A percentile compares a stretch with the other conserved stretches of the same genome.
These are phyloP conservation scores for Pleurotus platypus DNA, from an alignment of 768 basidiomycete species.

Conservation along the genomic window DNA sequence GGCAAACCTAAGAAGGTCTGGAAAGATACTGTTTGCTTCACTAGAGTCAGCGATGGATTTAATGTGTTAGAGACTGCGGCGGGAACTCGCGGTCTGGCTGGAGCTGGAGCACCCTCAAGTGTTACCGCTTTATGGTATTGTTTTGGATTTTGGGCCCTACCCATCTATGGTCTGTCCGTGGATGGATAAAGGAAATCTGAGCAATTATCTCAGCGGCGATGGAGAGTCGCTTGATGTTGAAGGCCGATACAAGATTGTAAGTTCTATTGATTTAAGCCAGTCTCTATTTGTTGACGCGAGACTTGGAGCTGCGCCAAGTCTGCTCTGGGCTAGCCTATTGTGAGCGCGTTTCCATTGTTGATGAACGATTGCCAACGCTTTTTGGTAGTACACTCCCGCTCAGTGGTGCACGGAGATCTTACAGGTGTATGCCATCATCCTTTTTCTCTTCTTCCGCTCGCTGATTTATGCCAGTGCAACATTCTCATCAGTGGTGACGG, in stretches of 20 bases:
- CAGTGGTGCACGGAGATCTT: slow-evolving; percentile 29
- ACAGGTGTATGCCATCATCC: slow-evolving; percentile 20
- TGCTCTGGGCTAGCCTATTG: slow-evolving; percentile 8
- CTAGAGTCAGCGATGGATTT: neutral
- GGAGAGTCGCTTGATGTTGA: slow-evolving; percentile 11
- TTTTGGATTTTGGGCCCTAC: slow-evolving; percentile 23
- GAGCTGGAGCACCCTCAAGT: slow-evolving; percentile 20
- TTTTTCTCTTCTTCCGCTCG: neutral
- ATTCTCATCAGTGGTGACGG: slow-evolving; percentile 28
- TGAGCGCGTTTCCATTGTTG: neutral
- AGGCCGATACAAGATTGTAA: slow-evolving; percentile 15
- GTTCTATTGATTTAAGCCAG: neutral
- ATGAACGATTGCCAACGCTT: neutral
- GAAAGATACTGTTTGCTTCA: neutral
- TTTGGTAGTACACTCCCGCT: slow-evolving; percentile 13
- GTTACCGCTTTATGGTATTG: slow-evolving; percentile 23
- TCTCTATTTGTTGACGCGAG: neutral
- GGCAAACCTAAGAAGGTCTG: slow-evolving; percentile 1
- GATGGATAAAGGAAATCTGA: slow-evolving; percentile 25
- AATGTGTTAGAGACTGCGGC: slow-evolving; percentile 10
- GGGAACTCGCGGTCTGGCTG: slow-evolving; percentile 18
- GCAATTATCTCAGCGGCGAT: slow-evolving; percentile 16
- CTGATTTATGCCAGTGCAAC: slow-evolving; percentile 21
- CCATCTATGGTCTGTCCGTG: slow-evolving; percentile 31
- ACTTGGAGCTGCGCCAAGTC: slow-evolving; percentile 3